Conservation (phyloP, 2,329 filamentous ascomycete genomes). For the Penicillium sp. region DNA sequence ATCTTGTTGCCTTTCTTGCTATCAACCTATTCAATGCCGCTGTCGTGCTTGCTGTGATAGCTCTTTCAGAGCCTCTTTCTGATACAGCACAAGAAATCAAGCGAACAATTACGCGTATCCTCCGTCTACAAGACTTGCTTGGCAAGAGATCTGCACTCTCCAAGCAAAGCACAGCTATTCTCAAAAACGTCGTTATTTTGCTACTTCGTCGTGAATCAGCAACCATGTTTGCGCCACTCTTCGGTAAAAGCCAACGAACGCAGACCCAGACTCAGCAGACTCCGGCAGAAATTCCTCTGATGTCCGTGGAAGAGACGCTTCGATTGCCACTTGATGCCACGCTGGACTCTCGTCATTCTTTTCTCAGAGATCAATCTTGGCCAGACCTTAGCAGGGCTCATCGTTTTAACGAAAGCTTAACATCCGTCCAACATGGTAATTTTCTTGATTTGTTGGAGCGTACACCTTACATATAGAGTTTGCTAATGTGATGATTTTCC, state of each 20-base stretch:
- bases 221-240: conserved; percentile 24
- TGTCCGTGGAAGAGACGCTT: conserved; percentile 27
- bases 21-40: conserved; percentile 49
- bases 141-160: conserved; percentile 36
- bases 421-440: conserved; percentile 24
- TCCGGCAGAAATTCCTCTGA: neutral
- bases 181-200: conserved; percentile 26
- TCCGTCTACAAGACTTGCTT: conserved; percentile 41
- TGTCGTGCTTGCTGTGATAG: conserved; percentile 44
- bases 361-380: conserved; percentile 4
- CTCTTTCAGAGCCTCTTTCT: conserved; percentile 44
- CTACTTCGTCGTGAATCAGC: conserved; percentile 26
- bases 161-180: conserved; percentile 30
- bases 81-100: conserved; percentile 45
- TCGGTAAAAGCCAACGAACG: conserved; percentile 1
- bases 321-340: conserved; percentile 20
- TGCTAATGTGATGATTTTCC: neutral
- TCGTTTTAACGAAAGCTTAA: conserved; percentile 25
- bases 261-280: neutral
- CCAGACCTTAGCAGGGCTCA: conserved; percentile 10
- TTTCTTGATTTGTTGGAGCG: too few relatives aligned
- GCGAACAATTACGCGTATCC: conserved; percentile 44
- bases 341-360: conserved; percentile 7
- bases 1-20: conserved; percentile 46
- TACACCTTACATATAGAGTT: neutral